Evolutionary conservation across 176 grass and related monocot genomes (phyloP), one percentile per base, ranked within the genome.

Genomic region (Hsuehochloa calcarea): DNA sequence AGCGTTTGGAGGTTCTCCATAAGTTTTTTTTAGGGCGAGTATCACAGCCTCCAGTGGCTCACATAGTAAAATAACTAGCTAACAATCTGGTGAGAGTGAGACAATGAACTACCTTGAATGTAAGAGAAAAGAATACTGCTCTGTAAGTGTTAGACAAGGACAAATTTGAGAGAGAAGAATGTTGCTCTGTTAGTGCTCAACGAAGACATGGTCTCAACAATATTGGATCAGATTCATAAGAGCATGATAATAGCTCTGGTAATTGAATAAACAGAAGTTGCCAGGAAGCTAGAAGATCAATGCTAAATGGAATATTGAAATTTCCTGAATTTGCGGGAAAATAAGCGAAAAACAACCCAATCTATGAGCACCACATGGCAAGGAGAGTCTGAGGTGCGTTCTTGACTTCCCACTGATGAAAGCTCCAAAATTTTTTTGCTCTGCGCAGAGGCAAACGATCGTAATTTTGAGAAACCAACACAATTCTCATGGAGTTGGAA

Each of bases 331-430:
- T 11, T 61, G 43, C 23, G 20, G 71, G 35, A 77, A 61, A 82
- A 12, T 38, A 71, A 51, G 66, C 4, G 10, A 62, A 88, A 61
- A 70, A 52, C 43, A 83, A 72, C 37, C 51, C 60, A 68, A 72
- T 46, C 26, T 62, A 85, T 84, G 59, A 87, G 81, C 95, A 95
- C 96, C 96, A 98, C 91, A 92, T 84, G 91, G 96, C 96, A 95
- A 98, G 93, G 89, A 90, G 76, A 93, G 82, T 92, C 89, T 89
- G 91, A 98, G 96, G 96, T 98, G 96, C 96, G 96, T 90, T 99
- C 97, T 99, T 99, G 97, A 99, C 97, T 98, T 91, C 88, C 91
- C 93, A 95, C 91, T 87, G 68, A 85, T 92, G 85, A 84, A 80
- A 86, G 89, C 87, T 90, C 87, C 85, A 95, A 90, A 91, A 91